A percentile compares a stretch with the other conserved stretches of the same genome.
These are phyloP conservation scores for Rutstroemia sp. DNA, from an alignment of 2,329 filamentous ascomycete genomes.

Conservation along the genomic window DNA sequence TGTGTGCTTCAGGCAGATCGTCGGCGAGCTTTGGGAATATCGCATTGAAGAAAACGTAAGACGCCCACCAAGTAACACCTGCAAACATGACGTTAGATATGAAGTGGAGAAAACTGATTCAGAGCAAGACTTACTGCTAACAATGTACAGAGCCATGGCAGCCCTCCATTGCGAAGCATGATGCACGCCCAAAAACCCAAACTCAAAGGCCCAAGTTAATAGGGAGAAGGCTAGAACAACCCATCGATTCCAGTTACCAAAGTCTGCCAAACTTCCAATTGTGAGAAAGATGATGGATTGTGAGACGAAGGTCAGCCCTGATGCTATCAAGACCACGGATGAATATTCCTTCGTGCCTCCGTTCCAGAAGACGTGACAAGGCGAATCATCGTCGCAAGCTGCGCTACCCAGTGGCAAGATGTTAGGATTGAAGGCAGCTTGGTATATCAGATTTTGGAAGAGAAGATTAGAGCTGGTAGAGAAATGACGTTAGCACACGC, in stretches of 20 bases:
- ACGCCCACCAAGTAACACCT: conserved; percentile 28
- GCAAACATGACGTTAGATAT: neutral
- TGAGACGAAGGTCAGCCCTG: conserved; percentile 24
- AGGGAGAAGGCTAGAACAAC: conserved; percentile 27
- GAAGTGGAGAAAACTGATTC: neutral
- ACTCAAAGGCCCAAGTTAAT: conserved; percentile 26
- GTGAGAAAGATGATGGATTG: conserved; percentile 25
- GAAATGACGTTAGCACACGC: neutral
- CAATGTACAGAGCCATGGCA: conserved; percentile 28
- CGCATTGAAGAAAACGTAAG: conserved; percentile 29
- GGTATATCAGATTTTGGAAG: conserved; percentile 29
- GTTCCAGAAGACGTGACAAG: conserved; percentile 28
- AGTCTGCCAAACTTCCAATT: conserved; percentile 27
- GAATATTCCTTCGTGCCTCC: conserved; percentile 24
- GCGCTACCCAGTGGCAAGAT: conserved; percentile 26
- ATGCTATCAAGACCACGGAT: conserved; percentile 26
- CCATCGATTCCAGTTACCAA: conserved; percentile 29
- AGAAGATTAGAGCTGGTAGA: conserved; percentile 25
- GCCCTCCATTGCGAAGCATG: conserved; percentile 23
- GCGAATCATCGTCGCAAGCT: conserved; percentile 21
- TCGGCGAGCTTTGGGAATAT: conserved; percentile 28
- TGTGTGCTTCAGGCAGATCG: conserved; percentile 25
- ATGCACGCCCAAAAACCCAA: conserved; percentile 26
- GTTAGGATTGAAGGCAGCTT: conserved; percentile 28
- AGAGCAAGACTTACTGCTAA: conserved; percentile 22